Evolutionary conservation across 2,329 filamentous ascomycete species (phyloP), one percentile per base, ranked within the genome.

Genomic region (Talaromyces marneffei): DNA sequence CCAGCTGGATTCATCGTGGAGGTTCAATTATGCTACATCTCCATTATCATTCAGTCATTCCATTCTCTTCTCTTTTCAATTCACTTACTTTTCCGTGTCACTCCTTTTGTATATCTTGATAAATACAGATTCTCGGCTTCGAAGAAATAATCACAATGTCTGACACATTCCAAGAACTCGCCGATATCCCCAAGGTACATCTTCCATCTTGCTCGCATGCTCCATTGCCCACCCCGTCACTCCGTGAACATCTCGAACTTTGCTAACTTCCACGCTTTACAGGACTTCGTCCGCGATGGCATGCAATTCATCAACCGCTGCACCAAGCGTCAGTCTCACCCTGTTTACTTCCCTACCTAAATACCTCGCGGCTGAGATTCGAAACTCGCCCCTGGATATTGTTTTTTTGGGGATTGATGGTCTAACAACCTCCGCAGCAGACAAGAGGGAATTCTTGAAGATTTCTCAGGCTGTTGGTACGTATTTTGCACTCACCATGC

Each of bases 81-180:
- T 42, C 10, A 58, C 18, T 39, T 23, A 1, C 20, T 46, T n/a
- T 16, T 35, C 18, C 23, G 33, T 8, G 16, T 55, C 20, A n/a
- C 52, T 55, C 25, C 14, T 29, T 39, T n/a, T n/a, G n/a, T n/a
- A n/a, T n/a, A n/a, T n/a, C n/a, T n/a, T n/a, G n/a, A n/a, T n/a
- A n/a, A n/a, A n/a, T n/a, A n/a, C n/a, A n/a, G n/a, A n/a, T n/a
- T n/a, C n/a, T n/a, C n/a, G n/a, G n/a, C n/a, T n/a, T n/a, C n/a
- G n/a, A 27, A 42, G 14, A 20, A 18, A 53, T 14, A 46, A 80
- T 81, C 63, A 55, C 48, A 55, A 80, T 82, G 79, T 82, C 82
- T 64, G 83, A 86, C 64, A 81, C 84, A 67, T 72, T 85, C 68
- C 83, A 85, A 72, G 84, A 86, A 66, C 75, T 87, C 65, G 80